A percentile compares a stretch with the other conserved stretches of the same genome.
Evolutionary conservation across 345 rosid species (phyloP).

Genomic region (Melaleuca alternifolia): DNA sequence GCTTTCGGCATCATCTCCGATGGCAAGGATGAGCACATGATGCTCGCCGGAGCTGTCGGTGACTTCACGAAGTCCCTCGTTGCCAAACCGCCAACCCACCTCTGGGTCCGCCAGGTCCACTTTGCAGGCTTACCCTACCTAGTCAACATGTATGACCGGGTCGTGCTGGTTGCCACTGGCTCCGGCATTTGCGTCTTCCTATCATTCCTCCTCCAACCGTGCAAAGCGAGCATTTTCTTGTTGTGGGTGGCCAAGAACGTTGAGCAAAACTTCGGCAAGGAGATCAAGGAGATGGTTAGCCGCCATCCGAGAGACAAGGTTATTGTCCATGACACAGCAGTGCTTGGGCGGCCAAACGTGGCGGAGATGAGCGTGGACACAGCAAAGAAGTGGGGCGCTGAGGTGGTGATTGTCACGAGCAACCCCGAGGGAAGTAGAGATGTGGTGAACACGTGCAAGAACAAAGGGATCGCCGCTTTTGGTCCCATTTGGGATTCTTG

Average conservation of each 20-base stretch:
- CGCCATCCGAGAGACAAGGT: constrained; percentile 43
- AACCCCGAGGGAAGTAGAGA: constrained; percentile 87
- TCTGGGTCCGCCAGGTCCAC: constrained; percentile 74
- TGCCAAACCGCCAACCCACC: constrained; percentile 52
- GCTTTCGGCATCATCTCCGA: constrained; percentile 81
- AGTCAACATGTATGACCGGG: constrained; percentile 61
- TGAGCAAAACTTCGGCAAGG: constrained; percentile 56
- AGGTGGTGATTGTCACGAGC: constrained; percentile 78
- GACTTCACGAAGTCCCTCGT: constrained; percentile 69
- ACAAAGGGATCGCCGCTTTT: constrained; percentile 52
- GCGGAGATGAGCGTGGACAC: constrained; percentile 55
- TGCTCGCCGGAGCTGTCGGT: constrained; percentile 89
- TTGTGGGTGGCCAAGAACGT: constrained; percentile 80
- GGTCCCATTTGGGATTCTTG: constrained; percentile 97
- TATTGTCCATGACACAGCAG: constrained; percentile 60
- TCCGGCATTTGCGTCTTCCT: constrained; percentile 80
- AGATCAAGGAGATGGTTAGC: constrained; percentile 45
- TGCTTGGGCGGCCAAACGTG: constrained; percentile 60
- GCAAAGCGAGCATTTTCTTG: constrained; percentile 43
- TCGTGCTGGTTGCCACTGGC: constrained; percentile 71
- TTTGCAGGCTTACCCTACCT: constrained; percentile 79
- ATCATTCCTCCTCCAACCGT: constrained; percentile 65
- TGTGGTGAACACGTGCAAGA: constrained; percentile 60
- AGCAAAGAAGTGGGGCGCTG: constrained; percentile 57
- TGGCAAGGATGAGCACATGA: constrained; percentile 66